phyloP scores from a whole-genome alignment of 2,329 filamentous ascomycete species.

The Apiospora arundinis region DNA sequence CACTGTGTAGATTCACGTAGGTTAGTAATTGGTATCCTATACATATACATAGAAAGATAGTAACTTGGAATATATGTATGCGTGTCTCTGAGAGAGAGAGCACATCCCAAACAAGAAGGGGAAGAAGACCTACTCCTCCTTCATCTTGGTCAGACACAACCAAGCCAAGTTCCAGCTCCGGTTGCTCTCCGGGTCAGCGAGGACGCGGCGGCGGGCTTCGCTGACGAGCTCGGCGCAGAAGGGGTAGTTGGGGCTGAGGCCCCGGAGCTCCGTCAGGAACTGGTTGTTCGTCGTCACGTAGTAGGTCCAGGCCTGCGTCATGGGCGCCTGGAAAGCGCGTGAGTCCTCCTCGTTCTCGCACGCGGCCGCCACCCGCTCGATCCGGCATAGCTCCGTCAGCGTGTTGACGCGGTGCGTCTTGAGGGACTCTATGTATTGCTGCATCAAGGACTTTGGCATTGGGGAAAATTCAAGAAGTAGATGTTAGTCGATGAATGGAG shows the following conservation, averaged over 20 bases:
- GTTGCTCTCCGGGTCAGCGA: slow-evolving; percentile 67
- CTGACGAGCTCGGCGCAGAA: slow-evolving; percentile 69
- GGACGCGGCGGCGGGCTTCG: slow-evolving; percentile 69
- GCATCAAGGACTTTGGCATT: slow-evolving; percentile 43
- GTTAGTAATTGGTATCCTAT: too few species aligned
- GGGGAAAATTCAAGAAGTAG: too few species aligned
- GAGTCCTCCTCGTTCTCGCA: slow-evolving; percentile 65
- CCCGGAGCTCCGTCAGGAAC: slow-evolving; percentile 72
- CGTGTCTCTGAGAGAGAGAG: too few species aligned
- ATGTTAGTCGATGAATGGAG: too few species aligned
- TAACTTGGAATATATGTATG: too few species aligned
- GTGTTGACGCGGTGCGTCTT: slow-evolving; percentile 75
- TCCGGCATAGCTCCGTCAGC: slow-evolving; percentile 72
- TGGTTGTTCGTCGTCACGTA: slow-evolving; percentile 72
- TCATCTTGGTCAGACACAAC: slow-evolving; percentile 72
- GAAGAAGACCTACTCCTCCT: slow-evolving; percentile 69
- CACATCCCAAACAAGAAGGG: background rate
- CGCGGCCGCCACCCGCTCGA: slow-evolving; percentile 69
- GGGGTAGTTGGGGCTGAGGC: slow-evolving; percentile 70
- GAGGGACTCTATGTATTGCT: slow-evolving; percentile 67
- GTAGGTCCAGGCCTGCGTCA: slow-evolving; percentile 74
- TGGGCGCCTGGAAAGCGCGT: slow-evolving; percentile 63
- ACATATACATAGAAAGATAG: too few species aligned
- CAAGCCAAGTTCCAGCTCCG: slow-evolving; percentile 80
- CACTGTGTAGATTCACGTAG: background rate